Conservation (phyloP, 495 filamentous ascomycete genomes). For the Coniosporium apollinis region DNA sequence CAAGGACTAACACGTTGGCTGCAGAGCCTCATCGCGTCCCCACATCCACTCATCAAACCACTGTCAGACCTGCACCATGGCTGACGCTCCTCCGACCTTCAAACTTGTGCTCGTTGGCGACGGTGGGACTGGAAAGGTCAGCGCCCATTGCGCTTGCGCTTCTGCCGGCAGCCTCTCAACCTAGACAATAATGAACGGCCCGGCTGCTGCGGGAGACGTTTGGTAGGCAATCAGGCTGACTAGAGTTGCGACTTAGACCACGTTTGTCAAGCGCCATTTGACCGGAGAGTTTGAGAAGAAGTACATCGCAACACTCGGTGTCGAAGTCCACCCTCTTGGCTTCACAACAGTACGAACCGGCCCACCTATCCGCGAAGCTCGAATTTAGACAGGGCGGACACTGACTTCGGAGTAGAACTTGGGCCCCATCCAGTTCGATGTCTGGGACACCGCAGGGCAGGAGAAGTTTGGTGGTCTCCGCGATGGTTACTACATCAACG, state of each 20-base stretch:
- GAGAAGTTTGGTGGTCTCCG: constrained; percentile 99
- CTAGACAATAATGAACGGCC: too few relatives aligned
- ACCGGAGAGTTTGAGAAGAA: constrained; percentile 99
- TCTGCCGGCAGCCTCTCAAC: too few relatives aligned
- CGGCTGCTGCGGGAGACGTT: too few relatives aligned
- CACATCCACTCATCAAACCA: too few relatives aligned
- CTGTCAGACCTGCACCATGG: too few relatives aligned
- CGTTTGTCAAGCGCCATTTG: constrained; percentile 99
- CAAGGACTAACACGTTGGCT: too few relatives aligned
- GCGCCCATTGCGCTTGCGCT: too few relatives aligned
- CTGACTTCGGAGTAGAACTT: constrained; percentile 57
- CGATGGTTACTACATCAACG: constrained; percentile 99
- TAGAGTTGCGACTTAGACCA: too few relatives aligned
- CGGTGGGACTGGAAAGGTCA: constrained; percentile 98
- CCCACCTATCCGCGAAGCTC: constrained; percentile 6
- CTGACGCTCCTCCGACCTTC: constrained; percentile 63
- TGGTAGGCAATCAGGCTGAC: too few relatives aligned
- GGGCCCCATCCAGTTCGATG: constrained; percentile 94
- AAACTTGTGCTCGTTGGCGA: constrained; percentile 99
- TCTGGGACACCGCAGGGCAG: constrained; percentile 99
- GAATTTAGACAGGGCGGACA: constrained; percentile 2
- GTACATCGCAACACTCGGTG: constrained; percentile 98
- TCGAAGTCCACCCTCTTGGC: constrained; percentile 90
- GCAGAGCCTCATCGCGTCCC: too few relatives aligned
- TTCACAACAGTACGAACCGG: constrained; percentile 73